Evolutionary conservation across 176 grass and related monocot genomes (phyloP).

Genomic region (Secale cereale): DNA sequence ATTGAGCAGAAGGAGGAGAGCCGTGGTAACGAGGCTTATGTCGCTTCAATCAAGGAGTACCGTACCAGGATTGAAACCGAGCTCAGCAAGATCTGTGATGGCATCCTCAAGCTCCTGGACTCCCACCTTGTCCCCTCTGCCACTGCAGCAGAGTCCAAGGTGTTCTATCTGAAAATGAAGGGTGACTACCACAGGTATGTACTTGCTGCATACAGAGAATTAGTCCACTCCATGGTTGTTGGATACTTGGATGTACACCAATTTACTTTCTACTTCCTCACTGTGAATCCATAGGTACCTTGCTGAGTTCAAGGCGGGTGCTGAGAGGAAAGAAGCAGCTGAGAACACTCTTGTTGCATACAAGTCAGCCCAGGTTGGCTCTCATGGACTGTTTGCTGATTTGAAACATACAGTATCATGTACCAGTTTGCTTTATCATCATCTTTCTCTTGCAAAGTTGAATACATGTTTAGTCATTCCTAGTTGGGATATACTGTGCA

Average conservation of each 20-base stretch:
- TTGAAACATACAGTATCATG: neutral
- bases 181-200: constrained; percentile 61
- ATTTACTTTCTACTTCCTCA: neutral
- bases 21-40: constrained; percentile 53
- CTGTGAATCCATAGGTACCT: constrained; percentile 46
- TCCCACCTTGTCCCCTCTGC: constrained; percentile 47
- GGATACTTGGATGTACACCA: neutral
- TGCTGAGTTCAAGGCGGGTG: constrained; percentile 51
- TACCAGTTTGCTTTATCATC: neutral
- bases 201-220: neutral
- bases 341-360: constrained; percentile 50
- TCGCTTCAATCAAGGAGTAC: constrained; percentile 46
- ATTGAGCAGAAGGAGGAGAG: constrained; percentile 71
- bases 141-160: constrained; percentile 46
- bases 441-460: neutral
- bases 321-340: constrained; percentile 58
- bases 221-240: neutral
- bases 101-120: constrained; percentile 60
- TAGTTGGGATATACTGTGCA: neutral
- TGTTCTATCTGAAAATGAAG: constrained; percentile 68
- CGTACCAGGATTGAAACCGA: constrained; percentile 50
- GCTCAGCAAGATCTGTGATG: constrained; percentile 62
- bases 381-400: neutral
- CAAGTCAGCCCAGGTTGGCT: constrained; percentile 49
- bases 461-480: neutral